phyloP scores from a whole-genome alignment of 768 basidiomycete genomes.

The Agaricus bisporus region DNA sequence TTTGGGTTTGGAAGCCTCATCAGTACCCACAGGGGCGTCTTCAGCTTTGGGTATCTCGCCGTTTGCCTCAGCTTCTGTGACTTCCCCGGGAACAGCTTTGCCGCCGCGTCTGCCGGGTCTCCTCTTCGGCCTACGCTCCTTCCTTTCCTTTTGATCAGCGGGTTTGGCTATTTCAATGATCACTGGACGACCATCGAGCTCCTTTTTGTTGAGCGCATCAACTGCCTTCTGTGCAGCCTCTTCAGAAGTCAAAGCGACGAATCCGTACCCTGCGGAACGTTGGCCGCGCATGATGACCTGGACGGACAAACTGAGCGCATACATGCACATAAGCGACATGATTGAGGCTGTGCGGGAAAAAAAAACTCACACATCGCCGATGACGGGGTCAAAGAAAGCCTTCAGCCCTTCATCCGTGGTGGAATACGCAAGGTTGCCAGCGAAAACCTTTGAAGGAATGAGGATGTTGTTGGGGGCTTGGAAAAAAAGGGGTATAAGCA shows the following conservation, averaged over 20 bases:
- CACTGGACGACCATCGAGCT: constrained; percentile 84
- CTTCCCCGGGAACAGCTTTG: constrained; percentile 85
- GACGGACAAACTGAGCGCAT: constrained; percentile 57
- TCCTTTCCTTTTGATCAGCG: constrained; percentile 80
- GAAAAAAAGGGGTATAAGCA: constrained; percentile 18
- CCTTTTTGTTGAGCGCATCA: constrained; percentile 77
- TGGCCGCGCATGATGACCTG: constrained; percentile 83
- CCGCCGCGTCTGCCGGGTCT: constrained; percentile 79
- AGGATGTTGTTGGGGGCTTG: constrained; percentile 16
- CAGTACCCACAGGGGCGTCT: constrained; percentile 45
- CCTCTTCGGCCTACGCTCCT: constrained; percentile 74
- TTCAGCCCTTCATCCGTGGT: constrained; percentile 93
- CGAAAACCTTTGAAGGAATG: constrained; percentile 64
- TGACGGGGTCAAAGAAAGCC: constrained; percentile 87
- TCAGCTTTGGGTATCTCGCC: constrained; percentile 64
- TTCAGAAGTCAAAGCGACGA: constrained; percentile 75
- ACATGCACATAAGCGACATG: constrained; percentile 16
- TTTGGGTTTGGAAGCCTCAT: constrained; percentile 75
- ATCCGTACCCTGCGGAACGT: constrained; percentile 89
- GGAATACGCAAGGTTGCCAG: constrained; percentile 91
- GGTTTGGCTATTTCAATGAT: constrained; percentile 94
- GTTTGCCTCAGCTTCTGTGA: constrained; percentile 85
- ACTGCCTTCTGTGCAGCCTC: constrained; percentile 87
- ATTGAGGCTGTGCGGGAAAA: constrained; percentile 38
- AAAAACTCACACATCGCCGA: constrained; percentile 78